Evolutionary conservation across 2,329 filamentous ascomycete species (phyloP).

Genomic region (Arthrobotrys megalospora): DNA sequence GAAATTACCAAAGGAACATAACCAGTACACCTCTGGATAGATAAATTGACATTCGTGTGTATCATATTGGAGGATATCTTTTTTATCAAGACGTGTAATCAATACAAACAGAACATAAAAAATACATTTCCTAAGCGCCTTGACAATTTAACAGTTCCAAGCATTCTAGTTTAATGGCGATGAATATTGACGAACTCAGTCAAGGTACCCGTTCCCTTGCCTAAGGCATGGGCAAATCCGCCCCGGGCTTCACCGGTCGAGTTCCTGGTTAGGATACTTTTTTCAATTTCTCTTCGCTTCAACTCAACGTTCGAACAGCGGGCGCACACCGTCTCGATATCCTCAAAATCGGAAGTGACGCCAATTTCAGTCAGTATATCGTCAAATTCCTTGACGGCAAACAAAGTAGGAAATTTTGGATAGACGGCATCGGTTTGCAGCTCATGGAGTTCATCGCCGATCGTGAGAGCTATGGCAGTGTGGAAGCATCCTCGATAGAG

Average conservation of each 20-base stretch:
- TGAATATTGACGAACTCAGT: no score
- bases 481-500: constrained; percentile 22
- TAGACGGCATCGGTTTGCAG: neutral
- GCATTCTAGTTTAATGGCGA: no score
- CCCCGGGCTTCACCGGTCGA: neutral
- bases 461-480: constrained; percentile 11
- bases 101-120: no score
- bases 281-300: neutral
- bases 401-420: constrained; percentile 11
- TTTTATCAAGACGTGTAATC: neutral
- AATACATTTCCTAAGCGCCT: no score
- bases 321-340: neutral
- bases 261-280: neutral
- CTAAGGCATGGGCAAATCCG: neutral
- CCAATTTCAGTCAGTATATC: constrained; percentile 20
- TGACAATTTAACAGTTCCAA: no score
- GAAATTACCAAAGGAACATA: constrained; percentile 21
- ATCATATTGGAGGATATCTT: neutral
- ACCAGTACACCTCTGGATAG: no score
- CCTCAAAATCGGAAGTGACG: neutral
- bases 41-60: no score
- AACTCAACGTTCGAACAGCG: neutral
- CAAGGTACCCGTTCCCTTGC: no score
- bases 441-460: constrained; percentile 2
- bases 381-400: constrained; percentile 5